Base-by-base conservation (phyloP, 2,329 filamentous ascomycete species). In the Curvularia sp. region DNA sequence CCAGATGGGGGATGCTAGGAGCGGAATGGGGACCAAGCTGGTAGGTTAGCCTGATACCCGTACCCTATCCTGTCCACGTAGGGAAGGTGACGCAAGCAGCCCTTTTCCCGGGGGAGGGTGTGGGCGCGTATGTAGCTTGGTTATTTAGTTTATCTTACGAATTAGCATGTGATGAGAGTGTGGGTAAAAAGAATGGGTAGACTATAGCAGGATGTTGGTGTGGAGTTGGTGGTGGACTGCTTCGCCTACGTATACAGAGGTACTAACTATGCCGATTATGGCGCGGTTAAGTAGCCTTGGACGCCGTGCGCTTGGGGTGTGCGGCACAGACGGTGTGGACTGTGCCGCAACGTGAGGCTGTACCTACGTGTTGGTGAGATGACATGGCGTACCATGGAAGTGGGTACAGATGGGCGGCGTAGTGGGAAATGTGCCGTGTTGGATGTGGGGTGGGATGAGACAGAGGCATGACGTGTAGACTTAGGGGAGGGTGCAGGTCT, bases 271-370 rank as follows among this genome's bases (percentile, higher is more conserved):
- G 28, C 28, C 28, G 7, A 30, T 13, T 33, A 3, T 24, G 18
- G 44, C 28, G 28, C 38, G 24, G 1, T 28, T 31, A 31, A 7
- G 9, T 4, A 31, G 28, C 53, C 48, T 33, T 20, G 48, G 47
- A 31, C 48, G 41, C 48, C 54, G 33, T 52, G 22, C 18, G 15
- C 26, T 47, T 31, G 44, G 28, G 4, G 28, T 47, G n/a, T 38
- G 49, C 30, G 54, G 48, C 41, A n/a, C 28, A 24, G 15, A 30
- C 30, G 31, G 39, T 39, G 39, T 50, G 39, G 24, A 4, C 43
- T n/a, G 49, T 58, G 39, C 55, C 53, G 53, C 53, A 51, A 50
- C 30, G 26, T 58, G 44, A 33, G n/a, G 15, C n/a, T 43, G 26
- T n/a, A n/a, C 18, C 9, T 31, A 31, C 10, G 26, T 50, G 26